Evolutionary conservation across 2,329 filamentous ascomycete genomes (phyloP), one percentile per base, ranked within the genome.

Genomic region (Rachicladosporium sp.): DNA sequence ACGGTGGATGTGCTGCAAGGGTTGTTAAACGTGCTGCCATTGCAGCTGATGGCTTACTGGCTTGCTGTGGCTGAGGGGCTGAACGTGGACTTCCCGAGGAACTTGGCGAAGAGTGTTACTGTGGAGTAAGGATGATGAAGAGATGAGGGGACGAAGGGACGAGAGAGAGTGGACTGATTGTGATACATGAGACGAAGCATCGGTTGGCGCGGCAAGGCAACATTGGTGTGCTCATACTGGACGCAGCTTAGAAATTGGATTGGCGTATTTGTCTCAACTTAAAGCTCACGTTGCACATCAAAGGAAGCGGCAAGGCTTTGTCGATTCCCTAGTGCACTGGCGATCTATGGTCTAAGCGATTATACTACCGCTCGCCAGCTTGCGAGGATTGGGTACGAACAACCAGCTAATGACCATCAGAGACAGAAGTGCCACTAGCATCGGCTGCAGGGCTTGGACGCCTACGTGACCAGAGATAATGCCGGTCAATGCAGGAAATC

Each of bases 21-120:
- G 64, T 80, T 98, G 53, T 76, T 98, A 59, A 98, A 98, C 66
- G 91, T 98, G 57, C 85, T 98, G 52, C 91, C 91, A 38, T 75
- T 98, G 57, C 91, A 98, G 72, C 74, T 98, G 54, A 95, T 98
- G 69, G 85, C 91, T 44, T 98, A 98, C 76, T 96, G 91, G 89
- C 78, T 98, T 49, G 91, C 91, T 40, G 89, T 98, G 55, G 82
- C 82, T 51, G 91, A 94, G 70, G 89, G 88, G 38, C 72, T 95
- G 51, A 96, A 98, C 62, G 91, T 98, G 44, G 91, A 98, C 63
- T 96, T 96, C 78, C 91, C 91, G 43, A 82, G 91, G 58, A 98
- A 98, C 72, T 69, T 98, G 68, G 91, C 91, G 64, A 98, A 98
- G 78, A 94, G 87, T 48, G 91, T 98, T 49, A 98, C 91, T 48